phyloP scores from a whole-genome alignment of 139 green algal genomes.

The Picochlorum sp. region DNA sequence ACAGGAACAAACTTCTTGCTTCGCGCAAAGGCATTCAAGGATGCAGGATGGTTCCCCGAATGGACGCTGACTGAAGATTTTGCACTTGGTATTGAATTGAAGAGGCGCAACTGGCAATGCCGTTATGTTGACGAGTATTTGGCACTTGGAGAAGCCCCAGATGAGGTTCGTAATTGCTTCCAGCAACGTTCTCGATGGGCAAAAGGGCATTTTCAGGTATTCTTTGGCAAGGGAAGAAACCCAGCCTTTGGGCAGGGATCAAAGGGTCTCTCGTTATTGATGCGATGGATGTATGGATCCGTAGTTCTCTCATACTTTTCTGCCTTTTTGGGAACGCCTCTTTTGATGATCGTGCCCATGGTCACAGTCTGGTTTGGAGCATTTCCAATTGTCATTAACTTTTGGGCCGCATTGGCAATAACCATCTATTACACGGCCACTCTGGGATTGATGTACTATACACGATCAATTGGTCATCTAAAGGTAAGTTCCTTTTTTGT shows the following conservation, averaged over 20 bases:
- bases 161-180: constrained; percentile 74
- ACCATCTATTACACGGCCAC: constrained; percentile 42
- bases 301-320: constrained; percentile 37
- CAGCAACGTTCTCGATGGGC: constrained; percentile 72
- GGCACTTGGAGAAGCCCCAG: constrained; percentile 63
- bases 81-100: constrained; percentile 60
- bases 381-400: constrained; percentile 53
- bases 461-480: constrained; percentile 8
- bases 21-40: constrained; percentile 34
- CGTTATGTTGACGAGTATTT: constrained; percentile 68
- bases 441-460: constrained; percentile 27
- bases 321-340: constrained; percentile 28
- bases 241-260: constrained; percentile 13
- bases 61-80: constrained; percentile 70
- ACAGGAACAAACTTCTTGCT: constrained; percentile 65
- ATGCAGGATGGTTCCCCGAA: constrained; percentile 59
- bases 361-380: constrained; percentile 38
- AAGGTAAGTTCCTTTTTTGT: constrained; percentile 6
- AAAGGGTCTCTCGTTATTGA: constrained; percentile 21
- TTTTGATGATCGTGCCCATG: constrained; percentile 46
- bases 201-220: constrained; percentile 68
- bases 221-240: constrained; percentile 29
- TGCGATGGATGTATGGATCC: constrained; percentile 28
- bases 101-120: constrained; percentile 42
- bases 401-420: constrained; percentile 38